Percentiles rank a stretch among this genome's conserved stretches.
These are phyloP conservation scores for Trichoderma guizhouense DNA, from an alignment of 2,329 filamentous ascomycete species.

Conservation along the genomic window DNA sequence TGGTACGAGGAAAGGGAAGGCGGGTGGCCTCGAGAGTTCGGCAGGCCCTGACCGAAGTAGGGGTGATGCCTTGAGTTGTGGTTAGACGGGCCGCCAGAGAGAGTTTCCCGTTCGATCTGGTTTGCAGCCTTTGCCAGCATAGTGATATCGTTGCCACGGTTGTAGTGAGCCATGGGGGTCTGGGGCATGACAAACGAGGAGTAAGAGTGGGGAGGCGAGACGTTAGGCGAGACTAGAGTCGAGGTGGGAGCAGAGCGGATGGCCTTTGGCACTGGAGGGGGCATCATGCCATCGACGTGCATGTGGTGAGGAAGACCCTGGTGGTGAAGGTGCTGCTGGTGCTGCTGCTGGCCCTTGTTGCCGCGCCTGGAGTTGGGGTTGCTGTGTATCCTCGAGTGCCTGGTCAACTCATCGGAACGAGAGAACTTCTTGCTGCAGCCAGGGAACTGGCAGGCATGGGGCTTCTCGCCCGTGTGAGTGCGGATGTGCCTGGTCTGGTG, in stretches of 20 bases:
- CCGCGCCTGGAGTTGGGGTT: constrained; percentile 95
- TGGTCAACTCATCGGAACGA: constrained; percentile 91
- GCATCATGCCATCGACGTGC: constrained; percentile 66
- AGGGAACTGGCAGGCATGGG: constrained; percentile 90
- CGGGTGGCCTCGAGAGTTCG: constrained; percentile 58
- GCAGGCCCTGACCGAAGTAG: constrained; percentile 49
- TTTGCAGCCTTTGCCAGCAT: constrained; percentile 59
- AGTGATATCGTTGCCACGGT: constrained; percentile 52
- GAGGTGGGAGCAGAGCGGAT: constrained; percentile 87
- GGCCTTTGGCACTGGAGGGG: constrained; percentile 70
- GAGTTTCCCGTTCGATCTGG: constrained; percentile 59
- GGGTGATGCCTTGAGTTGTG: constrained; percentile 50
- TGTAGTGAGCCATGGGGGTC: constrained; percentile 48
- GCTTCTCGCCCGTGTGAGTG: constrained; percentile 97
- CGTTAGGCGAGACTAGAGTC: constrained; percentile 85
- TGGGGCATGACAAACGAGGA: constrained; percentile 60
- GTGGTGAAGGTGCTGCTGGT: constrained; percentile 35
- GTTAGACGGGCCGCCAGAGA: constrained; percentile 38
- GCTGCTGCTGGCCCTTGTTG: constrained; percentile 66
- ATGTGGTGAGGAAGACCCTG: constrained; percentile 43
- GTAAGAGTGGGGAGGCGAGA: constrained; percentile 90
- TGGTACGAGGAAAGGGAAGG: constrained; percentile 83
- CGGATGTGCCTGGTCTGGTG: constrained; percentile 90
- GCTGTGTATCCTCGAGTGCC: constrained; percentile 97
- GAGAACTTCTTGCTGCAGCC: constrained; percentile 98